Base-by-base conservation (phyloP, 73 alveolate genomes). In the Durusdinium trenchii region DNA sequence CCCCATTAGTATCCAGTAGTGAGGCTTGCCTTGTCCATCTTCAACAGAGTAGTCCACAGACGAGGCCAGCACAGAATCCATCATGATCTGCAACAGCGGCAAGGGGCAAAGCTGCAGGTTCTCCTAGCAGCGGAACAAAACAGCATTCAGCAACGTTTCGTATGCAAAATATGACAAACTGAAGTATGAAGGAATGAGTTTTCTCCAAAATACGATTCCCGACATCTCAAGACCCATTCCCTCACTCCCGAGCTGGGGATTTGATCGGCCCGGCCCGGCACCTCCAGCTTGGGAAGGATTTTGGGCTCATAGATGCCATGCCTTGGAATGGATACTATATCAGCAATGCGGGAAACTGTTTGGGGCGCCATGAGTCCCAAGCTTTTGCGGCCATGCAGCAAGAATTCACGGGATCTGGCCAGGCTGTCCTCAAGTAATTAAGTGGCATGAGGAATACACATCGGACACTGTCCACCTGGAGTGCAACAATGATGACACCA, bases 51-150 rank as follows among this genome's bases (percentile, higher is more conserved):
- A 91, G 78, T 91, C 98, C 78, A 91, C 98, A 7, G 98, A 91
- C 10, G 98, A 91, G 35, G 98, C 98, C 14, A 91, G 98, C 87
- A 91, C 98, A 14, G 98, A 47, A 46, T 91, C 98, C 98, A 91
- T 91, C 98, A 91, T 67, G 51, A 91, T 91, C 89, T 91, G 61
- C 46, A 91, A 43, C 46, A 91, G 48, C 12, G 98, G 89, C 87
- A 69, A 30, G 3, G 98, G 98, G 89, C 98, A 91, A 2, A 35
- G 89, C 20, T 69, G 57, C 35, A 91, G 42, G 47, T 69, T 69
- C 67, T 91, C 98, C 98, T 91, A 35, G 42, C 30, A 6, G 10
- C 35, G 9, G 81, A 9, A 5, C 84, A 35, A 38, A n/a, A 7
- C 23, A n/a, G 38, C 5, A n/a, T 48, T 4, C 6, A 69, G 2